A percentile compares a stretch with the other conserved stretches of the same genome.
Conservation (phyloP, 495 filamentous ascomycete genomes). For the Cudoniella acicularis region DNA sequence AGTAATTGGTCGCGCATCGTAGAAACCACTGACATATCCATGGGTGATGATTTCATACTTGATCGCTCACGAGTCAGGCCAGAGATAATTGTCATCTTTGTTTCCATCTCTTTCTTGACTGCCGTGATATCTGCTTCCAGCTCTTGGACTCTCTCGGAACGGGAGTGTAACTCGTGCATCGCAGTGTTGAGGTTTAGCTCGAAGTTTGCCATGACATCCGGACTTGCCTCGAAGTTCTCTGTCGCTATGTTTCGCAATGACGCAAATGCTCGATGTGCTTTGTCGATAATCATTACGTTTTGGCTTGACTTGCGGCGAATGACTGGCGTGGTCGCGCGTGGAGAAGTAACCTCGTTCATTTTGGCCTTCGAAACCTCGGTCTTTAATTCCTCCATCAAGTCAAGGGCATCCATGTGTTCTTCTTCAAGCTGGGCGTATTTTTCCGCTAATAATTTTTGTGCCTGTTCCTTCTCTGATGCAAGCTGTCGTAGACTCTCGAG, state of each 20-base stretch:
- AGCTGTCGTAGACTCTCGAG: slow-evolving; percentile 65
- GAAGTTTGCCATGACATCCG: slow-evolving; percentile 86
- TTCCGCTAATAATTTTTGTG: slow-evolving; percentile 64
- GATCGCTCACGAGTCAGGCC: slow-evolving; percentile 89
- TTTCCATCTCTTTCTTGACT: slow-evolving; percentile 93
- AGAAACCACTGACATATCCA: slow-evolving; percentile 91
- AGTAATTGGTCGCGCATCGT: slow-evolving; percentile 82
- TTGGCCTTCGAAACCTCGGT: slow-evolving; percentile 75
- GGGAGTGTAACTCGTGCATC: slow-evolving; percentile 84
- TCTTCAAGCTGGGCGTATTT: slow-evolving; percentile 78
- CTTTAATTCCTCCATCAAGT: slow-evolving; percentile 85
- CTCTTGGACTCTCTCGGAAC: slow-evolving; percentile 84
- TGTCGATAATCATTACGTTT: slow-evolving; percentile 83
- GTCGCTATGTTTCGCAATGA: slow-evolving; percentile 81
- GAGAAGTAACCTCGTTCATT: slow-evolving; percentile 58
- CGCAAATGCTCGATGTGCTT: slow-evolving; percentile 87
- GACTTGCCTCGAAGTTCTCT: slow-evolving; percentile 77
- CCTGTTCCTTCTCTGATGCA: slow-evolving; percentile 72
- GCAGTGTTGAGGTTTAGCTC: slow-evolving; percentile 87
- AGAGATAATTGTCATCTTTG: slow-evolving; percentile 89
- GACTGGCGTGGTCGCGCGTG: slow-evolving; percentile 59
- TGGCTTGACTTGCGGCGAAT: slow-evolving; percentile 94
- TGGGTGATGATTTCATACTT: slow-evolving; percentile 79
- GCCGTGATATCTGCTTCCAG: slow-evolving; percentile 80
- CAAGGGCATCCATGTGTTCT: slow-evolving; percentile 75